Conservation (phyloP, 139 green algal species). For the Spirogloea muscicola region DNA sequence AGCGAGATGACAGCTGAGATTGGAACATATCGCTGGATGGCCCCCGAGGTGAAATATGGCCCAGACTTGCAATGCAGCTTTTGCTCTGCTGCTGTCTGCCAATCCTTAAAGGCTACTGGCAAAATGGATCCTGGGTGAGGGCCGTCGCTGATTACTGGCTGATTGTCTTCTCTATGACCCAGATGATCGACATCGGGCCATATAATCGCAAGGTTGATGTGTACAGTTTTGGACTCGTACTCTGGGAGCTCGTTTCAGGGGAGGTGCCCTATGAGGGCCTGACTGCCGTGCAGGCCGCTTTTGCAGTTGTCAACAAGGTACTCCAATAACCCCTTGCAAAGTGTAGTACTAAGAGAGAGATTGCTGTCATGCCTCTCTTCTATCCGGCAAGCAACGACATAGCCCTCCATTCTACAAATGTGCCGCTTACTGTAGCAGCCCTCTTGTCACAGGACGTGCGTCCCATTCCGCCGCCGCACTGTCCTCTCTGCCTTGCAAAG, state of each 20-base stretch:
- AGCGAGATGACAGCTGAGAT: slow-evolving; percentile 55
- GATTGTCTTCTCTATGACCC: no score
- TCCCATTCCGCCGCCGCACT: slow-evolving; percentile 18
- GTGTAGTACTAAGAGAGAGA: not conserved
- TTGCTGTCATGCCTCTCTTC: not conserved
- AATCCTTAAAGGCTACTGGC: not conserved
- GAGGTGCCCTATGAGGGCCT: slow-evolving; percentile 79
- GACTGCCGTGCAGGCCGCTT: slow-evolving; percentile 61
- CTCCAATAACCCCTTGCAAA: not conserved
- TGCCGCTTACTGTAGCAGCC: not conserved
- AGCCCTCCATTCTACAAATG: not conserved
- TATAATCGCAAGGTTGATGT: slow-evolving; percentile 78
- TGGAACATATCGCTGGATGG: slow-evolving; percentile 66
- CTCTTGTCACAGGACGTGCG: slow-evolving; percentile 5
- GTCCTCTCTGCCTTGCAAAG: not conserved
- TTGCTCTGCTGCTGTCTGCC: not conserved
- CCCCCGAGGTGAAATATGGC: slow-evolving; percentile 57
- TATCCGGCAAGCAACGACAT: not conserved
- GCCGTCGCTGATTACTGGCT: not conserved
- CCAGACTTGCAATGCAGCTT: not conserved
- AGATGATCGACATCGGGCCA: slow-evolving; percentile 19
- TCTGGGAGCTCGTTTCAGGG: slow-evolving; percentile 84
- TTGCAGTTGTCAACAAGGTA: slow-evolving; percentile 37
- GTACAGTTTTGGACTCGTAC: slow-evolving; percentile 78
- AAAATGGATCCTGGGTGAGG: not conserved